These are phyloP conservation scores for Hymenoscyphus fraxineus DNA, from an alignment of 2,329 filamentous ascomycete species.

Conservation along the genomic window DNA sequence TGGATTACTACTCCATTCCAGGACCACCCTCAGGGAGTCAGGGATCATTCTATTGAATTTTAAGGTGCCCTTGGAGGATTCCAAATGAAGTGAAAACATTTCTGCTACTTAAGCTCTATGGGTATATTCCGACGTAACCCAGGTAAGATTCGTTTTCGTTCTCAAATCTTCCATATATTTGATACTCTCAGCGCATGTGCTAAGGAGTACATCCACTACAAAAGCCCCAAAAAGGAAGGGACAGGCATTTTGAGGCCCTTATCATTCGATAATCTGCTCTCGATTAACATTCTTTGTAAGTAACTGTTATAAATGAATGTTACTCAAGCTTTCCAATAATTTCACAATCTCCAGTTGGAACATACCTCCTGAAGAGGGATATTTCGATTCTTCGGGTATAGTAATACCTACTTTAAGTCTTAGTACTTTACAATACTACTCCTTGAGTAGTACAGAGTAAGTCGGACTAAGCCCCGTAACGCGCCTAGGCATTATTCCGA, in stretches of 20 bases:
- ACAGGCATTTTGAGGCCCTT: constrained; percentile 31
- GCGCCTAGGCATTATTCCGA: too few species aligned
- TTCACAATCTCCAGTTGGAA: constrained; percentile 37
- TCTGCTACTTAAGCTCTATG: constrained; percentile 33
- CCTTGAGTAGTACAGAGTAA: too few species aligned
- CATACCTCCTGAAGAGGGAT: too few species aligned
- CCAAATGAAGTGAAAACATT: too few species aligned
- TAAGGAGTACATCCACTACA: neutral
- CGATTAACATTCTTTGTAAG: constrained; percentile 43
- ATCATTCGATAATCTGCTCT: constrained; percentile 47
- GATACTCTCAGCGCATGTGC: constrained; percentile 23
- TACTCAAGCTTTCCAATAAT: constrained; percentile 37
- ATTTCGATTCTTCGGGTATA: too few species aligned
- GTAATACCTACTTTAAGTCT: too few species aligned
- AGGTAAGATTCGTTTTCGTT: constrained; percentile 35
- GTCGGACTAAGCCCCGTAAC: too few species aligned
- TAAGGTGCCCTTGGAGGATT: too few species aligned
- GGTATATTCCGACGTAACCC: constrained; percentile 37
- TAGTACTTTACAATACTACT: too few species aligned
- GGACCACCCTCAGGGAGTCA: too few species aligned
- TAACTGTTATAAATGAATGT: constrained; percentile 36
- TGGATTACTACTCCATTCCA: too few species aligned
- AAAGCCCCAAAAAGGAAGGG: neutral
- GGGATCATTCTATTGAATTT: too few species aligned
- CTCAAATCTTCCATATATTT: constrained; percentile 28